Base-by-base conservation (phyloP, 345 rosid genomes). In the Anastatica hierochuntica region DNA sequence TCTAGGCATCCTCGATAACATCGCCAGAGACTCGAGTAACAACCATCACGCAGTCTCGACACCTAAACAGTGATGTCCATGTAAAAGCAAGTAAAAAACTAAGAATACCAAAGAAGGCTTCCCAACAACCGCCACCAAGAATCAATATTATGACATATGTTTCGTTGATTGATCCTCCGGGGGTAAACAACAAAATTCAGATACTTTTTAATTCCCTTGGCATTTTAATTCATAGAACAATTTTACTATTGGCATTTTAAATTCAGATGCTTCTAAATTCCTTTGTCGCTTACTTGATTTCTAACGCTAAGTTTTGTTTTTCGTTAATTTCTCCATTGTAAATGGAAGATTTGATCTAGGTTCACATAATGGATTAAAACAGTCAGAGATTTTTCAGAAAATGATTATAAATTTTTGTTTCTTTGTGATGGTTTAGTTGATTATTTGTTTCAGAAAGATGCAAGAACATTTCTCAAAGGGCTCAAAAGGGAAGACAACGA, bases 401-500 rank as follows among this genome's bases (percentile, higher is more conserved):
- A 4, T n/a, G 23, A 53, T 27, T 38, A 6, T 1, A 29, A 6
- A n/a, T n/a, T 6, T 29, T n/a, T 7, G 33, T n/a, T n/a, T n/a
- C n/a, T n/a, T n/a, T n/a, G 47, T 36, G 39, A 76, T 76, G 80
- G 80, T 53, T 42, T 73, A 57, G 33, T 79, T 64, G 79, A 73
- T 72, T 60, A 61, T 12, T 33, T 78, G 58, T 61, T 76, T 56
- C 71, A 58, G 17, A 71, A 62, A 66, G 39, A 78, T 43, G 78
- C 62, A 33, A 78, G 69, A 53, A 82, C 63, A 63, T 74, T 81
- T 67, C 72, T 84, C 70, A 92, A 88, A 74, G n/a, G n/a, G n/a
- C n/a, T n/a, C n/a, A n/a, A n/a, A n/a, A 67, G 98, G 67, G 88
- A 88, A 74, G 94, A 92, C 54, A 90, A 95, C 62, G 95, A 84